phyloP scores from a whole-genome alignment of 495 filamentous ascomycete species.

The Daldinia caldariorum region DNA sequence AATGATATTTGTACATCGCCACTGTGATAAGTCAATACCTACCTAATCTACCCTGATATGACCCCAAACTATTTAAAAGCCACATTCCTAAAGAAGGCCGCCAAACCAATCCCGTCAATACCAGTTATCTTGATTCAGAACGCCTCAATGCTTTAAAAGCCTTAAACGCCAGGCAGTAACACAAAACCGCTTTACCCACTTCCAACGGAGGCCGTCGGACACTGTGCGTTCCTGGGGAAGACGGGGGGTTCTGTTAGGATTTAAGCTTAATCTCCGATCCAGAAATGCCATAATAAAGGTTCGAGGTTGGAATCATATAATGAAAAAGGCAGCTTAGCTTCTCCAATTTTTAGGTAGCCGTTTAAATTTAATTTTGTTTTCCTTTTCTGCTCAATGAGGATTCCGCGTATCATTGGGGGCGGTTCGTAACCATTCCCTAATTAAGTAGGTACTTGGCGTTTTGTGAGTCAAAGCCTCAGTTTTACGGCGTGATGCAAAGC shows the following conservation, averaged over 20 bases:
- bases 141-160: neutral
- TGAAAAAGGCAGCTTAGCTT: constrained; percentile 2
- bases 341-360: neutral
- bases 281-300: neutral
- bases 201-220: neutral
- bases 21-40: too few species aligned
- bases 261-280: constrained; percentile 6
- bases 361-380: neutral
- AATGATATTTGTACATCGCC: too few species aligned
- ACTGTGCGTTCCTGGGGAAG: constrained; percentile 1
- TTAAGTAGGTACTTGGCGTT: neutral
- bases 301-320: neutral
- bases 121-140: too few species aligned
- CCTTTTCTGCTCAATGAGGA: neutral
- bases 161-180: neutral
- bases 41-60: too few species aligned
- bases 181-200: neutral
- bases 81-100: neutral
- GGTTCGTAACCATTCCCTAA: neutral
- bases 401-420: neutral
- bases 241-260: neutral
- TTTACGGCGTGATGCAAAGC: neutral
- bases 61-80: too few species aligned
- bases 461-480: neutral
- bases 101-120: neutral